Evolutionary conservation across 163 green algal genomes (phyloP).

Genomic region (Scenedesmus sp.): DNA sequence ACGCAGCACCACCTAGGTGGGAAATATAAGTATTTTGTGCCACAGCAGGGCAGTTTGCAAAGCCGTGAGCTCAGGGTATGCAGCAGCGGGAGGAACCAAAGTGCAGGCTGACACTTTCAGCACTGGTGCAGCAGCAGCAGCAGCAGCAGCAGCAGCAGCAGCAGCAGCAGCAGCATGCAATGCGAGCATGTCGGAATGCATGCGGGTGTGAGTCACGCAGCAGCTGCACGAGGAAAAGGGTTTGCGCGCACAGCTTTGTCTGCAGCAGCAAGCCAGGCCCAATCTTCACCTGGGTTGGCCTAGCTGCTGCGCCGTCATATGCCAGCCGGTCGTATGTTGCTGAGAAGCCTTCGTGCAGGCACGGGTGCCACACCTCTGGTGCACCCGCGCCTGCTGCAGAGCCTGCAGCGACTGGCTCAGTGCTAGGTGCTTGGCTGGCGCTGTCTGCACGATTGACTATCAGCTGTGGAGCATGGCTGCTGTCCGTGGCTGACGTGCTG

Average conservation of each 20-base stretch:
- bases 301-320: not conserved
- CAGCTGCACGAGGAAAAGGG: too few species aligned
- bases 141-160: constrained; percentile 15
- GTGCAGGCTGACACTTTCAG: too few species aligned
- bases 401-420: not conserved
- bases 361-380: constrained; percentile 68
- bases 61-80: too few species aligned
- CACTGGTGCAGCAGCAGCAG: not conserved
- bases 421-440: not conserved
- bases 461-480: not conserved
- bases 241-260: not conserved
- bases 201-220: too few species aligned
- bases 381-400: not conserved
- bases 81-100: too few species aligned
- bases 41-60: too few species aligned
- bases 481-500: not conserved
- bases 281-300: constrained; percentile 3
- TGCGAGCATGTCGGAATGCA: not conserved
- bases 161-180: constrained; percentile 3
- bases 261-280: not conserved
- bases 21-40: too few species aligned
- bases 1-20: constrained; percentile 47
- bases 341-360: constrained; percentile 73
- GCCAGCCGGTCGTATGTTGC: constrained; percentile 57
- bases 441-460: not conserved